Percentiles rank a stretch among this genome's conserved stretches.
phyloP scores from a whole-genome alignment of 1,139 yeast species.

The Geotrichum siamense region DNA sequence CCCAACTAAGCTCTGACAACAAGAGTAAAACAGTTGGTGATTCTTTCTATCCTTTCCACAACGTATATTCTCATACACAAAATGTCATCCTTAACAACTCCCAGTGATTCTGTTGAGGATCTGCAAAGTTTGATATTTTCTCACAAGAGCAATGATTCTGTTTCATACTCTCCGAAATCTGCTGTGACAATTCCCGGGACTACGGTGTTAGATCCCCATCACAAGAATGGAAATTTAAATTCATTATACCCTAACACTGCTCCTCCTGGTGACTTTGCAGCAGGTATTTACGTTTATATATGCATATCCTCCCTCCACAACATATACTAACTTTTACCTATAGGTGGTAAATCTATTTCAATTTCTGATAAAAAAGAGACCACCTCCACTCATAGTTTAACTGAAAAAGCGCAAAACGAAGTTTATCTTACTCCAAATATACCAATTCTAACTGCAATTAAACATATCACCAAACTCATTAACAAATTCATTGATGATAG shows the following conservation, averaged over 20 bases:
- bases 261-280: no score
- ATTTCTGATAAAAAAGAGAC: no score
- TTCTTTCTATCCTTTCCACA: no score
- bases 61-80: no score
- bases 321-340: no score
- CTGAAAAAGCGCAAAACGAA: constrained; percentile 4
- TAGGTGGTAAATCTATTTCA: no score
- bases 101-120: background rate
- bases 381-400: no score
- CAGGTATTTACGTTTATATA: no score
- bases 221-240: background rate
- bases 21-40: no score
- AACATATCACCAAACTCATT: constrained; percentile 8
- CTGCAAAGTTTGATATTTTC: background rate
- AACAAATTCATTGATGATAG: constrained; percentile 9
- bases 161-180: background rate
- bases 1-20: no score
- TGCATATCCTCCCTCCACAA: no score
- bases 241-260: constrained; percentile 2
- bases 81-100: no score
- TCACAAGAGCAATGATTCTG: background rate
- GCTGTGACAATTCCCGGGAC: constrained; percentile 6
- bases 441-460: constrained; percentile 12
- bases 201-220: background rate
- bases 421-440: constrained; percentile 15